Evolutionary conservation across 2,329 filamentous ascomycete genomes (phyloP).

Genomic region (Fusarium proliferatum): DNA sequence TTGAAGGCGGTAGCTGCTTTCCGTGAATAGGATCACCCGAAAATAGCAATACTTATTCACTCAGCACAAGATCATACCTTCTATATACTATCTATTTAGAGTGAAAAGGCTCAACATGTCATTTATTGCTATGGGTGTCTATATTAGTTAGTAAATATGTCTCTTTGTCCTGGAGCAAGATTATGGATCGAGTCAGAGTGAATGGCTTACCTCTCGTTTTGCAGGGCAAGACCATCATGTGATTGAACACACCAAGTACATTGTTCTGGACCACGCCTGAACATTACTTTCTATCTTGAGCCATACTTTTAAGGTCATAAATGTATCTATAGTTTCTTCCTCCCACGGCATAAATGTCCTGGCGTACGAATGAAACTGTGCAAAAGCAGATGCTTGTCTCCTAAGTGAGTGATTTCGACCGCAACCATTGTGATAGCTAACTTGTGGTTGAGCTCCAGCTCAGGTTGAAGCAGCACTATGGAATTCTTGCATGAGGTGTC

Average conservation of each 20-base stretch:
- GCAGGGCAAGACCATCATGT: background rate
- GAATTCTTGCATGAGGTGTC: background rate
- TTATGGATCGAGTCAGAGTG: background rate
- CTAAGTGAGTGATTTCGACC: accelerated
- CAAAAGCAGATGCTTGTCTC: background rate
- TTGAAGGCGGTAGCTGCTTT: background rate
- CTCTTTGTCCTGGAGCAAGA: background rate
- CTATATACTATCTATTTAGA: background rate
- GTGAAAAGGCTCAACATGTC: background rate
- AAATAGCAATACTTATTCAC: background rate
- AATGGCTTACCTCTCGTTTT: background rate
- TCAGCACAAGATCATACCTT: background rate
- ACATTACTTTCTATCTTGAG: background rate
- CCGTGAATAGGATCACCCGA: background rate
- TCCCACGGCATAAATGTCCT: accelerated
- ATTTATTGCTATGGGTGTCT: background rate
- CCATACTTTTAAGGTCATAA: no score
- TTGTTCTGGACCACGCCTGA: background rate
- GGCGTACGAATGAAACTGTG: background rate
- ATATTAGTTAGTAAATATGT: background rate
- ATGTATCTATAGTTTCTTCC: no score
- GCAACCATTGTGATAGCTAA: accelerated
- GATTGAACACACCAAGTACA: background rate
- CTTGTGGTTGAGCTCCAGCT: background rate
- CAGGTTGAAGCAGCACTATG: accelerated